Evolutionary conservation across 805 yeast genomes (phyloP).

Genomic region (Wickerhamiella kurtzmanii): DNA sequence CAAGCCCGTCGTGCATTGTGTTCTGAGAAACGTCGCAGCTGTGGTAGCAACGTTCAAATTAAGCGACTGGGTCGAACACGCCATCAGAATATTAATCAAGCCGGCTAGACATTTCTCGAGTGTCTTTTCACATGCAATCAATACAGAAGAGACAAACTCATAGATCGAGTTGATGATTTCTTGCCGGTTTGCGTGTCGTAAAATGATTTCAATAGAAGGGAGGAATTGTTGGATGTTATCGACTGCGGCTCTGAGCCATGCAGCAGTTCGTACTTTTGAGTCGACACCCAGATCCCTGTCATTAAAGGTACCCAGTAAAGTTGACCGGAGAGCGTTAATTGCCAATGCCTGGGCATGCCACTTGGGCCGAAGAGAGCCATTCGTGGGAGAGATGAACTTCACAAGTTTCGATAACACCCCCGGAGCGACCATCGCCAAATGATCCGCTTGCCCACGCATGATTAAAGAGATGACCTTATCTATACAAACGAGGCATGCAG

Average conservation of each 20-base stretch:
- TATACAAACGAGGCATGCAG: constrained; percentile 15
- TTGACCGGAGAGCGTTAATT: constrained; percentile 2
- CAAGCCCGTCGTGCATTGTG: neutral
- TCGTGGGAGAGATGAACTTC: constrained; percentile 7
- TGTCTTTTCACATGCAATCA: neutral
- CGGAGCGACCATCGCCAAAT: constrained; percentile 14
- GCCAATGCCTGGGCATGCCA: constrained; percentile 9
- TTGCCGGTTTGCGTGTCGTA: constrained; percentile 1
- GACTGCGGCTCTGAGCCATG: constrained; percentile 7
- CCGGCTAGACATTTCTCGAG: neutral
- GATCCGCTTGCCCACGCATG: constrained; percentile 7
- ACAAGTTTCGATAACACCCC: constrained; percentile 13
- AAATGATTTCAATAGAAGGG: constrained; percentile 2
- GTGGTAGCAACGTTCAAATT: neutral
- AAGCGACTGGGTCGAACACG: constrained; percentile 4
- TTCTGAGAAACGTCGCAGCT: constrained; percentile 2
- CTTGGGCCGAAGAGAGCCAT: constrained; percentile 8
- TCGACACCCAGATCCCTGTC: neutral
- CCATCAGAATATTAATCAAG: constrained; percentile 6
- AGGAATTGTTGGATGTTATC: constrained; percentile 5
- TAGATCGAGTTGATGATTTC: constrained; percentile 5
- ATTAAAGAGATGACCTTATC: constrained; percentile 6
- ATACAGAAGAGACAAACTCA: constrained; percentile 2
- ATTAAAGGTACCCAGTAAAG: constrained; percentile 3
- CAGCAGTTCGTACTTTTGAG: constrained; percentile 2